A percentile compares a stretch with the other conserved stretches of the same genome.
Conservation (phyloP, 129 eudicot genomes). For the Flaveria linearis region DNA sequence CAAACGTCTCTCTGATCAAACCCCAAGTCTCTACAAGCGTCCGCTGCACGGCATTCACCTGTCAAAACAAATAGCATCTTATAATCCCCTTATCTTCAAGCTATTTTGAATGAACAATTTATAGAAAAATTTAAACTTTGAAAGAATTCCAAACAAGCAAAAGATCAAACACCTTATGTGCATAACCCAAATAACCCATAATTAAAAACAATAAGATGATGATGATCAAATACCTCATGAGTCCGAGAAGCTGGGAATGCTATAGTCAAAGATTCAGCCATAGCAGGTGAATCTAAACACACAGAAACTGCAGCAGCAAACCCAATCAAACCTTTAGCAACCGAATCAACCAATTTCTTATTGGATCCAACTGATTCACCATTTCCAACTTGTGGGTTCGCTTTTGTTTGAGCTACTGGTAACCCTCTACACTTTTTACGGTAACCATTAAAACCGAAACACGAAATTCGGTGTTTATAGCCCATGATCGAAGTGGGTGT, state of each 20-base stretch:
- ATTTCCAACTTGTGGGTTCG: conserved; percentile 15
- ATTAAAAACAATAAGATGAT: background rate
- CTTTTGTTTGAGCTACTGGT: conserved; percentile 19
- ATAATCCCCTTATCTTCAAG: conserved; percentile 10
- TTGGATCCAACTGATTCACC: conserved; percentile 25
- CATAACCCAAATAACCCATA: background rate
- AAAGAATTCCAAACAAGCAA: conserved; percentile 12
- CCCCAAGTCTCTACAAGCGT: conserved; percentile 99
- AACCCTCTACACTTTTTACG: conserved; percentile 31
- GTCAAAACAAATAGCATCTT: conserved; percentile 15
- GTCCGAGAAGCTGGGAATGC: conserved; percentile 94
- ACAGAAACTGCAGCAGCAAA: conserved; percentile 76
- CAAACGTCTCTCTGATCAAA: conserved; percentile 89
- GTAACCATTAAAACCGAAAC: conserved; percentile 21
- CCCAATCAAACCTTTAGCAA: conserved; percentile 66
- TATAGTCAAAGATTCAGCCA: conserved; percentile 81
- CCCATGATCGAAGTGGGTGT: conserved; percentile 45
- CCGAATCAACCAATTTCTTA: conserved; percentile 34
- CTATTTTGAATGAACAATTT: background rate
- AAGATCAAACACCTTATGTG: conserved; percentile 23
- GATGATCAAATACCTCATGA: conserved; percentile 56
- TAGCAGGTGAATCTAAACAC: conserved; percentile 62
- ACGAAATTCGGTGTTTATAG: conserved; percentile 28
- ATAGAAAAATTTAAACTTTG: background rate
- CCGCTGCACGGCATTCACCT: conserved; percentile 94